phyloP scores from a whole-genome alignment of 352 stramenopile genomes.

The Pelagophyceae sp. region DNA sequence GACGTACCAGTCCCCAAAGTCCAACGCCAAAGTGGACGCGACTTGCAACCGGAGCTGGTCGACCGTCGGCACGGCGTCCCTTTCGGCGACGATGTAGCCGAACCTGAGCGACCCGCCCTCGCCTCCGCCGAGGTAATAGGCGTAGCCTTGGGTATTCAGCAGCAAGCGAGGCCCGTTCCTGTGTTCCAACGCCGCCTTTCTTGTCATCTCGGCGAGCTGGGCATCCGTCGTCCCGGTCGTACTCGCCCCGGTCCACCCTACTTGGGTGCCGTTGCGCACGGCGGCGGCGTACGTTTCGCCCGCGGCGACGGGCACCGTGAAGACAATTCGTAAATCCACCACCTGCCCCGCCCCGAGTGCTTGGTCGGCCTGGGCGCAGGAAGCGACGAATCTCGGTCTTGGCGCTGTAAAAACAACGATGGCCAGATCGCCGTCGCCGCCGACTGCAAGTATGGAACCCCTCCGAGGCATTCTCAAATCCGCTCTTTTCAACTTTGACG shows the following conservation, averaged over 20 bases:
- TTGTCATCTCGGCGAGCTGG: too few relatives aligned
- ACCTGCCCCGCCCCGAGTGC: background rate
- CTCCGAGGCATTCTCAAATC: too few relatives aligned
- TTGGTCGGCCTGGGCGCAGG: background rate
- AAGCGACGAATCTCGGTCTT: background rate
- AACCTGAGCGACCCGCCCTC: conserved; percentile 12
- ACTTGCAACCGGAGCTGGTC: background rate
- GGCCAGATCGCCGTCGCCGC: background rate
- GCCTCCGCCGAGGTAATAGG: conserved; percentile 12
- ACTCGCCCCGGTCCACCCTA: background rate
- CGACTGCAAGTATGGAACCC: too few relatives aligned
- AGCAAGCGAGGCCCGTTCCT: too few relatives aligned
- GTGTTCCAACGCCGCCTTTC: too few relatives aligned
- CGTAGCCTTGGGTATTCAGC: background rate
- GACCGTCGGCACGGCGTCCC: background rate
- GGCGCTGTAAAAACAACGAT: background rate
- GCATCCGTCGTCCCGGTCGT: too few relatives aligned
- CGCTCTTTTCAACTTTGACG: too few relatives aligned
- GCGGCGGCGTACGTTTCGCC: background rate
- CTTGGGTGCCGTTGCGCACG: background rate
- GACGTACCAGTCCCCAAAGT: background rate
- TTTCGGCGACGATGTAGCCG: conserved; percentile 19
- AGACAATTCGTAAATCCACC: background rate
- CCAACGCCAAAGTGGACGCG: background rate
- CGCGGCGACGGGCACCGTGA: background rate